Conservation (phyloP, 2,329 filamentous ascomycete genomes). For the Coniochaeta sp. region DNA sequence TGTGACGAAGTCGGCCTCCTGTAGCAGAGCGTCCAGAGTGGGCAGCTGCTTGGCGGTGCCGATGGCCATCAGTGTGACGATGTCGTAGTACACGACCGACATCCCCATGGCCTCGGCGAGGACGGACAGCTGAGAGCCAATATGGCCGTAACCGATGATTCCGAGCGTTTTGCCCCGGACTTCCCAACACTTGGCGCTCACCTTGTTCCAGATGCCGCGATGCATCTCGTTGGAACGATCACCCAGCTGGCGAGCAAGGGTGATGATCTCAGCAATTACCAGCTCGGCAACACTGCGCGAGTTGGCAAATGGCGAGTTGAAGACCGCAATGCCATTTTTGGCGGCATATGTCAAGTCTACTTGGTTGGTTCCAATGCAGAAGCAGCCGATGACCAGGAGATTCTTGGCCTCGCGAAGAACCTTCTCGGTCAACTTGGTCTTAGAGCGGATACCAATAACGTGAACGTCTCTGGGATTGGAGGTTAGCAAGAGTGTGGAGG, state of each 20-base stretch:
- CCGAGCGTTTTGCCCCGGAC: slow-evolving; percentile 94
- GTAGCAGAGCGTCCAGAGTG: slow-evolving; percentile 68
- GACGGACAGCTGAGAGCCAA: slow-evolving; percentile 91
- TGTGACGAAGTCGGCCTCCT: slow-evolving; percentile 82
- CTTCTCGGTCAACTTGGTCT: slow-evolving; percentile 85
- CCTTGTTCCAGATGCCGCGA: slow-evolving; percentile 94
- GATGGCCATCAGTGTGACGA: slow-evolving; percentile 88
- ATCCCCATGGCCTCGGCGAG: slow-evolving; percentile 97
- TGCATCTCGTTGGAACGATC: slow-evolving; percentile 95
- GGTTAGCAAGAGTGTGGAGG: slow-evolving; percentile 3
- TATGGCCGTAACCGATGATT: slow-evolving; percentile 96
- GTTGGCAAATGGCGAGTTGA: slow-evolving; percentile 98
- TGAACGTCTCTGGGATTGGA: slow-evolving; percentile 66
- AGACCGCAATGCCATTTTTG: slow-evolving; percentile 83
- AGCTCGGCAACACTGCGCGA: slow-evolving; percentile 94
- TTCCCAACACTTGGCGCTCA: slow-evolving; percentile 95
- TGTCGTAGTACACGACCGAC: slow-evolving; percentile 95
- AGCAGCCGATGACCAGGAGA: slow-evolving; percentile 91
- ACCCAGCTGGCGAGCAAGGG: slow-evolving; percentile 81
- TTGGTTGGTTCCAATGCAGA: slow-evolving; percentile 98
- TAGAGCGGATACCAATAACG: slow-evolving; percentile 95
- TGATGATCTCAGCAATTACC: slow-evolving; percentile 90
- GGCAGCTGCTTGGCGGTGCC: slow-evolving; percentile 81
- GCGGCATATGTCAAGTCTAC: slow-evolving; percentile 82
- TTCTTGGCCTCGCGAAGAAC: slow-evolving; percentile 88